Base-by-base conservation (phyloP, 139 green algal genomes). In the Picochlorum sp. region DNA sequence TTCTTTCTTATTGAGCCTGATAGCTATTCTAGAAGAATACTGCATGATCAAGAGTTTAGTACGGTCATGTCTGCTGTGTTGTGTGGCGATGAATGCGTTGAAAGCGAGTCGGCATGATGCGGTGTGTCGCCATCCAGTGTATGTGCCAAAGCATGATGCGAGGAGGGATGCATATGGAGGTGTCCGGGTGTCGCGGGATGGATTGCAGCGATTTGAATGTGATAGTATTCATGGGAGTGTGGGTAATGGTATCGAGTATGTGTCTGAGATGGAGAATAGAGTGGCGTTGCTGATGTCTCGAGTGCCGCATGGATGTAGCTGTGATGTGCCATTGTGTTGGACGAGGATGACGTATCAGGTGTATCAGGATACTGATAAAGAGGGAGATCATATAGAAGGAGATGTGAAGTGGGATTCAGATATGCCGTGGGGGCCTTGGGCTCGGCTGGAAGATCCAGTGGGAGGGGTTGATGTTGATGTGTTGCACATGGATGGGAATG, bases 131-230 rank as follows among this genome's bases (percentile, higher is more conserved):
- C 47, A 20, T 9, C n/a, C n/a, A 54, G 66, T 82, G 23, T 73
- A 92, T 28, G 32, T 94, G 50, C 87, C 87, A 0, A 80, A 94
- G 58, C 81, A 90, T 54, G 83, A 95, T 50, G 73, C 70, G 0
- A 64, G 87, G 62, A 59, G 87, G 1, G 86, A 95, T 66, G 83
- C 75, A 3, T 82, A 83, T 64, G 75, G 58, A n/a, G 86, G 86
- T n/a, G 49, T 79, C 10, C 77, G 72, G 0, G 34, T 72, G 15
- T 16, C 13, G 30, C 5, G 16, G 10, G 51, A 16, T 59, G 51
- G 51, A 9, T 9, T 59, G 21, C 21, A n/a, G 20, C 23, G 23
- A 15, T 59, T 38, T 59, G 51, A 59, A 23, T 38, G 20, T 59
- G 51, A 59, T 21, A 59, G 51, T 59, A 23, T 59, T 3, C 51